Evolutionary conservation across 176 grass and related monocot genomes (phyloP).

Genomic region (Dactylis glomerata): DNA sequence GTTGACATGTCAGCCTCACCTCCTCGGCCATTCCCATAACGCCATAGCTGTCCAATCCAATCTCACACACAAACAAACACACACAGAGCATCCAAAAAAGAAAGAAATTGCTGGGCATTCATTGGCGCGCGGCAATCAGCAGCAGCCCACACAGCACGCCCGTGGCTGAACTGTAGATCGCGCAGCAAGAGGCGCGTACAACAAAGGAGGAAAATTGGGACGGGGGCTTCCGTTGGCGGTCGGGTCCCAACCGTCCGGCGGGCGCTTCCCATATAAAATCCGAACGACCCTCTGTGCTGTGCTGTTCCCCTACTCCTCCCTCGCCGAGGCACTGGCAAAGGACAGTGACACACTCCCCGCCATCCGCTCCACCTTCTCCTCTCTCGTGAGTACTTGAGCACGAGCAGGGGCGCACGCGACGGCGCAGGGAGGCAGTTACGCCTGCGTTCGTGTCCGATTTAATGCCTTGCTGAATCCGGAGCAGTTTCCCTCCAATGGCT

Average conservation of each 20-base stretch:
- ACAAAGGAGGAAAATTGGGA: too few species aligned
- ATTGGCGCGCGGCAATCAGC: constrained; percentile 21
- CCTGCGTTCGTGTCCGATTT: neutral
- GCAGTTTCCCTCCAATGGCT: neutral
- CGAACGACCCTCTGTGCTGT: neutral
- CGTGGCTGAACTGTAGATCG: neutral
- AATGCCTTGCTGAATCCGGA: constrained; percentile 25
- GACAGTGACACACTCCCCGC: constrained; percentile 17
- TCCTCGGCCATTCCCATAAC: neutral
- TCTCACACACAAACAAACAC: neutral
- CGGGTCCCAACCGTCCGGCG: neutral
- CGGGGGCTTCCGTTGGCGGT: constrained; percentile 6
- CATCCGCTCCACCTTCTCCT: neutral
- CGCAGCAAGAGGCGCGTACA: neutral
- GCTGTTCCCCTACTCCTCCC: neutral
- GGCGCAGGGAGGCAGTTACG: constrained; percentile 1
- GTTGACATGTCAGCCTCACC: constrained; percentile 34
- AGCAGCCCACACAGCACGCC: neutral
- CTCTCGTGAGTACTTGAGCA: neutral
- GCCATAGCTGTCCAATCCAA: neutral
- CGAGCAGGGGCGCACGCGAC: constrained; percentile 15
- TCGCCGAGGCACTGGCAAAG: constrained; percentile 29
- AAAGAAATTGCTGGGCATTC: neutral
- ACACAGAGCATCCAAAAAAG: too few species aligned
- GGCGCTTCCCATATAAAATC: neutral